Evolutionary conservation across 2,329 filamentous ascomycete species (phyloP), one percentile per base, ranked within the genome.

Genomic region (Paecilomyces dactylethromorphus): DNA sequence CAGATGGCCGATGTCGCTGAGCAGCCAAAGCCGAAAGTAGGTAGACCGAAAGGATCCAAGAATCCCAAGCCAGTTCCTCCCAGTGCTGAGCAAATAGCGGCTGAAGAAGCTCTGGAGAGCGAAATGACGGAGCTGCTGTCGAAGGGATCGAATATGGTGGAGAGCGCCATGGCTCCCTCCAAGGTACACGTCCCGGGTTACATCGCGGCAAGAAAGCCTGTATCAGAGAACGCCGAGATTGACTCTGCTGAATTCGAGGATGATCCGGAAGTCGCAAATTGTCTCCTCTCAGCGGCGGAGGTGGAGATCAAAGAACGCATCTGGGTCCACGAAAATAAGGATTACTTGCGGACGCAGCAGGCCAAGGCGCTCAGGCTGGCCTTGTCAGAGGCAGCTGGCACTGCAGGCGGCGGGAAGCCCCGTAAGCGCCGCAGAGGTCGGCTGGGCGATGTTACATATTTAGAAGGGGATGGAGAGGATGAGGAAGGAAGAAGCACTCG

Each of bases 301-400:
- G 84, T 87, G 1, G 84, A 84, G 33, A 85, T 92, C 69, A 97
- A 97, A 73, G 92, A 97, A 73, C 86, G 87, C 60, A 90, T 97
- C 56, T 99, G 94, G 94, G 87, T 96, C 51, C 92, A 93, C 60
- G 87, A 92, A 70, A 97, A 99, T 74, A 92, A 94, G 71, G 91
- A 95, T 65, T 99, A 92, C 84, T 81, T 99, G 45, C 89, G 93
- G 8, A 84, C 87, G 54, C 89, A 95, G 69, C 92, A 97, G 69
- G 86, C 90, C 60, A 96, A 94, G 73, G 82, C 89, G 6, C 88
- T 95, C 58, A 84, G 89, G 45, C 84, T 87, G 60, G 90, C 92
- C 35, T 73, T 86, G 18, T 79, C 79, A n/a, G 81, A 82, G 61
- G 80, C 79, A 12, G 77, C 79, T 33, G 78, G 69, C 3, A 67